A percentile compares a stretch with the other conserved stretches of the same genome.
These are phyloP conservation scores for Odonthalia washingtoniensis DNA, from an alignment of 31 red algal species.

Conservation along the genomic window DNA sequence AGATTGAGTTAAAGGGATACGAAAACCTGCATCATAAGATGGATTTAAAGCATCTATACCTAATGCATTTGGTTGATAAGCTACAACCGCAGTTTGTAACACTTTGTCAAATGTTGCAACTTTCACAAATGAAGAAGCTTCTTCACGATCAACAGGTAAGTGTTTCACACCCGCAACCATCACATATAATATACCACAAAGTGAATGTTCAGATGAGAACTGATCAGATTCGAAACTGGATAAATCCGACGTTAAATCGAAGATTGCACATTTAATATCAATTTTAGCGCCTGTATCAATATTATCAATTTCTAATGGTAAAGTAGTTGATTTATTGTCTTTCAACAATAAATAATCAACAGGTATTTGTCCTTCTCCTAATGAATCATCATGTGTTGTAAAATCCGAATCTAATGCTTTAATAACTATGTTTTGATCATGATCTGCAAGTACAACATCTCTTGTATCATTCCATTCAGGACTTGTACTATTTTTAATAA, in stretches of 20 bases:
- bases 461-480: conserved; percentile 70
- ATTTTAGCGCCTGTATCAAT: conserved; percentile 58
- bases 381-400: conserved; percentile 46
- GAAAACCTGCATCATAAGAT: conserved; percentile 52
- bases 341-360: conserved; percentile 58
- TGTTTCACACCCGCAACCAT: conserved; percentile 62
- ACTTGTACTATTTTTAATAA: conserved; percentile 56
- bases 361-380: conserved; percentile 55
- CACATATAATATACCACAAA: conserved; percentile 57
- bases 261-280: conserved; percentile 44
- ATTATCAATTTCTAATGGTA: conserved; percentile 37
- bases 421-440: no score
- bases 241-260: conserved; percentile 45
- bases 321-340: conserved; percentile 20
- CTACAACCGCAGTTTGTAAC: conserved; percentile 50
- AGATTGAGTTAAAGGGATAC: conserved; percentile 49
- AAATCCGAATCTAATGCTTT: conserved; percentile 62
- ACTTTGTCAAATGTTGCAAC: conserved; percentile 35
- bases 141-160: conserved; percentile 43
- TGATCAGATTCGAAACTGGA: conserved; percentile 49
- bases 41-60: conserved; percentile 64
- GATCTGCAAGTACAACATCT: conserved; percentile 74
- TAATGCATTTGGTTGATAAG: conserved; percentile 50
- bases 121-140: conserved; percentile 45
- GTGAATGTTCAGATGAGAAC: conserved; percentile 9